Percentiles rank a stretch among this genome's conserved stretches.
Evolutionary conservation across 139 green algal genomes (phyloP).

Genomic region (Penium margaritaceum): DNA sequence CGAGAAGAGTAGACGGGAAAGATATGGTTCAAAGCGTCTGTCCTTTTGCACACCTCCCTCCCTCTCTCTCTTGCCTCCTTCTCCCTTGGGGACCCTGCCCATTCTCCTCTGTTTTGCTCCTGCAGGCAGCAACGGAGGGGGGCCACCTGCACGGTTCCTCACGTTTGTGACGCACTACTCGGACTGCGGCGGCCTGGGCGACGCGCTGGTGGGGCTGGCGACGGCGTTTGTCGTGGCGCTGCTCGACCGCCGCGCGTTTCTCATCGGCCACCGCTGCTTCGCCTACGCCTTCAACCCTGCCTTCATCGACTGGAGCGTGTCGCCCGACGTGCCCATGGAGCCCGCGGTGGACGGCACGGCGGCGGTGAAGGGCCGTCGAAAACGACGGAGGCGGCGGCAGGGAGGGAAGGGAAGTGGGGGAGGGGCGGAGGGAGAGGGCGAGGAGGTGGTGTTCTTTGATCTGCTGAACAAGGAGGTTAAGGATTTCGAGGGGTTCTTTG

Average conservation of each 20-base stretch:
- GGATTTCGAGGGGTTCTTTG: constrained; percentile 1
- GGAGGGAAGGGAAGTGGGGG: no score
- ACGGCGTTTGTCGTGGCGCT: constrained; percentile 1
- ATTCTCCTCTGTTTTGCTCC: no score
- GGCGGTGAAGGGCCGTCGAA: background rate
- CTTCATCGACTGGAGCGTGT: background rate
- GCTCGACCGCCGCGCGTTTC: background rate
- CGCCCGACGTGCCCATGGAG: background rate
- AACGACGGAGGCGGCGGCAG: background rate
- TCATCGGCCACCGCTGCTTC: background rate
- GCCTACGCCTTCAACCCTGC: background rate
- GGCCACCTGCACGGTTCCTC: no score
- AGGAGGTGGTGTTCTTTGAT: background rate
- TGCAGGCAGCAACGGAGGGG: no score
- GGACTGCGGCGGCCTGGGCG: constrained; percentile 2
- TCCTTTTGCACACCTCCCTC: no score
- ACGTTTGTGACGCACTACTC: no score
- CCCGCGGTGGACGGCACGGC: background rate
- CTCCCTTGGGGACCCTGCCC: no score
- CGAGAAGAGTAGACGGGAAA: no score
- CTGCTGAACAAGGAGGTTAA: background rate
- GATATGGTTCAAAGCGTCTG: no score
- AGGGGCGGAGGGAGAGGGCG: background rate
- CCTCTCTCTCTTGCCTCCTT: no score
- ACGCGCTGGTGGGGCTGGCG: background rate